phyloP scores from a whole-genome alignment of 2,329 filamentous ascomycete genomes.

The Fusarium tanahbumbuense region DNA sequence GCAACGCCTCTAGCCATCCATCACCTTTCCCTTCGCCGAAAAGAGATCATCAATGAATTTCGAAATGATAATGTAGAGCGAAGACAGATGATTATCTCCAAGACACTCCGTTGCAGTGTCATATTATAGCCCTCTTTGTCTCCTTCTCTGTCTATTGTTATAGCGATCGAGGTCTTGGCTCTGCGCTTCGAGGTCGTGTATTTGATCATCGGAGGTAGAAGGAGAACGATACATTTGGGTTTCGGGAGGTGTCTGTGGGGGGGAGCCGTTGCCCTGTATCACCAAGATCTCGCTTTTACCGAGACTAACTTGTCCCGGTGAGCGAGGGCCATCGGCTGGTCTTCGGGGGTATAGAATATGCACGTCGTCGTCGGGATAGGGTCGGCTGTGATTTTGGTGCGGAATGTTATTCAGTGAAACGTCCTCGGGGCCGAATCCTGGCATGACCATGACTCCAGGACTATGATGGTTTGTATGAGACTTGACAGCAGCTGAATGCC shows the following conservation, averaged over 20 bases:
- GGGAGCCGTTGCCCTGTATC: constrained; percentile 49
- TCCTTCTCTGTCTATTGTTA: constrained; percentile 15
- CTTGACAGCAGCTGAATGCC: constrained; percentile 41
- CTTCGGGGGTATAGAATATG: constrained; percentile 39
- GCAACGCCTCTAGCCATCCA: constrained; percentile 8
- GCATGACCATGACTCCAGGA: constrained; percentile 29
- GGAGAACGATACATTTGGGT: constrained; percentile 37
- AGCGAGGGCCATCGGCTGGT: constrained; percentile 20
- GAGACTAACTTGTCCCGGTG: constrained; percentile 37
- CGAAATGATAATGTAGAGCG: neutral
- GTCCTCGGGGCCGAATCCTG: constrained; percentile 51
- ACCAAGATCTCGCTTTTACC: constrained; percentile 53
- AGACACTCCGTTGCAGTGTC: neutral
- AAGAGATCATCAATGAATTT: neutral
- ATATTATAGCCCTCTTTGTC: constrained; percentile 19
- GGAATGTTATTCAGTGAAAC: constrained; percentile 50
- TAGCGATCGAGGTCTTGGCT: constrained; percentile 44
- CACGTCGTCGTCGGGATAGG: constrained; percentile 16
- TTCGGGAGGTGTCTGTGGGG: constrained; percentile 34
- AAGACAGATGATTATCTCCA: neutral
- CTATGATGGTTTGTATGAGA: constrained; percentile 42
- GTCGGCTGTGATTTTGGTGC: constrained; percentile 19
- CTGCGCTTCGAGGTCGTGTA: constrained; percentile 50
- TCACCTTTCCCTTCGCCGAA: neutral
- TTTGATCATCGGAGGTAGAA: constrained; percentile 45